Percentiles rank a stretch among this genome's conserved stretches.
Conservation (phyloP, 2,329 filamentous ascomycete species). For the Verticillium tricorpus region DNA sequence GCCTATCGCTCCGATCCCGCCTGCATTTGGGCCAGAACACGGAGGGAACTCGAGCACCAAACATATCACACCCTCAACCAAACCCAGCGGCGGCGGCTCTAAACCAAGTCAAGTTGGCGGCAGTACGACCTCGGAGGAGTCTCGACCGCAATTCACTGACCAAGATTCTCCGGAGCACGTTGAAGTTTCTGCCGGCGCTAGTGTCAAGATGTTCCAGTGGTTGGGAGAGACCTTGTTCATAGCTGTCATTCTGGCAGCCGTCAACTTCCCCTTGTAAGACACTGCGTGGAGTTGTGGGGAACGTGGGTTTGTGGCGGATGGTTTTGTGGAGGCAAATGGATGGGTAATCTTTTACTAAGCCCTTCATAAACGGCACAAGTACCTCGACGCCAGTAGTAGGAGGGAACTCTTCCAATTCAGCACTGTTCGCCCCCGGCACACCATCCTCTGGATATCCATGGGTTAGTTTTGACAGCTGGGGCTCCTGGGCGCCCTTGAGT, state of each 20-base stretch:
- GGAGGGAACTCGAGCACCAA: not conserved
- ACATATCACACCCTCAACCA: not conserved
- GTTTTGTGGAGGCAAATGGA: no score
- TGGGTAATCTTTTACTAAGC: no score
- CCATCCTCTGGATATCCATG: no score
- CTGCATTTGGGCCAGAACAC: not conserved
- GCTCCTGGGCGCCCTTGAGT: no score
- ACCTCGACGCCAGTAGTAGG: no score
- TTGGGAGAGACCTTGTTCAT: not conserved
- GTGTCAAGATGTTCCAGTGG: not conserved
- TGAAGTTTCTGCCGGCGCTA: not conserved
- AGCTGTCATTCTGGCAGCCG: not conserved
- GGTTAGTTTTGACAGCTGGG: no score
- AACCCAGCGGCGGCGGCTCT: not conserved
- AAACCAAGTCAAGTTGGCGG: not conserved
- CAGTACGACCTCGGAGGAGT: not conserved
- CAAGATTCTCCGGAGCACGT: not conserved
- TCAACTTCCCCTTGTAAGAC: not conserved
- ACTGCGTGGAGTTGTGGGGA: no score
- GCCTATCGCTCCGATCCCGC: not conserved
- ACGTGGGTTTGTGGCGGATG: no score
- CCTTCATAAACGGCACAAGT: no score
- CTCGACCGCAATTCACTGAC: not conserved
- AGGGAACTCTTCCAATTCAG: no score
- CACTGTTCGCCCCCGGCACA: no score